Conservation (phyloP, 1,284 basidiomycete species). For the Violaceomyces palustris region DNA sequence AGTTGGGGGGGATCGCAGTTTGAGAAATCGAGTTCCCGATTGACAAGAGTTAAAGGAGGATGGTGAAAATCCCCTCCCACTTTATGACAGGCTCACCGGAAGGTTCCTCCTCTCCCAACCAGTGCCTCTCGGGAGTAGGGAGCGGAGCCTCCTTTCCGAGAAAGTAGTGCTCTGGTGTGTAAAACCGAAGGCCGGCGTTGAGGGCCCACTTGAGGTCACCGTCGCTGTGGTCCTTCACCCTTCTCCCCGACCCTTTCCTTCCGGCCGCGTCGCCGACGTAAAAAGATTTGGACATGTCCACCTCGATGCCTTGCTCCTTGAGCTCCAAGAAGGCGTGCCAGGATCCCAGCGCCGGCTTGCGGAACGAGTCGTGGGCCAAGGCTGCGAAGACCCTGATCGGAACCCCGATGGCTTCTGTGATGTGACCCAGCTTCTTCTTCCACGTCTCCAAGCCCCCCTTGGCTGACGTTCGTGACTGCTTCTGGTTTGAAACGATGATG, state of each 20-base stretch:
- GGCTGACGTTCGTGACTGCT: constrained; percentile 13
- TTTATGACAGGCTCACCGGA: no score
- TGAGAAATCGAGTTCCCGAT: no score
- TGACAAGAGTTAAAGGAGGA: no score
- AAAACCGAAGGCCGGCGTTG: constrained; percentile 43
- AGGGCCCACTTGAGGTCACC: constrained; percentile 48
- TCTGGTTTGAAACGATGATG: constrained; percentile 38
- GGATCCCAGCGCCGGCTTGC: constrained; percentile 42
- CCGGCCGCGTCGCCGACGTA: constrained; percentile 51
- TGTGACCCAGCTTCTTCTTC: constrained; percentile 32
- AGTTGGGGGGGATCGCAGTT: no score
- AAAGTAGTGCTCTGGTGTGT: constrained; percentile 49
- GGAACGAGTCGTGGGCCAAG: constrained; percentile 31
- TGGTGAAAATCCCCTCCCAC: no score
- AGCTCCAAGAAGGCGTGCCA: constrained; percentile 16
- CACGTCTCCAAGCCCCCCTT: constrained; percentile 17
- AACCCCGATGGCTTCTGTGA: constrained; percentile 24
- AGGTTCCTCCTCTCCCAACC: no score
- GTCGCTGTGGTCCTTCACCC: constrained; percentile 33
- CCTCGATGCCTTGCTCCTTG: constrained; percentile 13
- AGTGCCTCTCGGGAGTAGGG: no score
- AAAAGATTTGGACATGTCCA: constrained; percentile 25
- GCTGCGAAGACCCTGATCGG: constrained; percentile 38
- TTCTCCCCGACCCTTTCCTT: constrained; percentile 4
- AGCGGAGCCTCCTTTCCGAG: constrained; percentile 5